phyloP scores from a whole-genome alignment of 1,284 basidiomycete genomes.

The Trichosporon coremiiforme region DNA sequence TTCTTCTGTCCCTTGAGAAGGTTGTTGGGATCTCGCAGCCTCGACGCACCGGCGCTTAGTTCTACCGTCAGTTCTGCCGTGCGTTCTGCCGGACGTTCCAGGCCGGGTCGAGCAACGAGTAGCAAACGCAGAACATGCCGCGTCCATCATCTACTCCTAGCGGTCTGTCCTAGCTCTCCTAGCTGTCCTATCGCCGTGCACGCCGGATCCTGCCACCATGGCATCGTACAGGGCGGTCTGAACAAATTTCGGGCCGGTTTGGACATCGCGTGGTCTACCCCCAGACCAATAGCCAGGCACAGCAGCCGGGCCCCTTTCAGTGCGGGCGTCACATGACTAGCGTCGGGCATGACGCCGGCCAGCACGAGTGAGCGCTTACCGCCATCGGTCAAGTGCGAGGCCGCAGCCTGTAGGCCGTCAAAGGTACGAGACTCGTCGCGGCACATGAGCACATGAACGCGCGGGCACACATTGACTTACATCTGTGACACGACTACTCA shows the following conservation, averaged over 20 bases:
- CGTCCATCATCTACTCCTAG: neutral
- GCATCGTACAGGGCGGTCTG: neutral
- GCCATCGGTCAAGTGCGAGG: conserved; percentile 13
- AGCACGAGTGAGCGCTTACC: conserved; percentile 6
- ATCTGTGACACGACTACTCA: neutral
- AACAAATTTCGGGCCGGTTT: neutral
- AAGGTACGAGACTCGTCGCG: neutral
- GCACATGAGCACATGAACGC: neutral
- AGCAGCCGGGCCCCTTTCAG: neutral
- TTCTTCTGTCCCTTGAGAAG: neutral
- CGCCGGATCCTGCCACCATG: neutral
- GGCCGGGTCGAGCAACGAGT: no score
- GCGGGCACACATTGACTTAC: neutral
- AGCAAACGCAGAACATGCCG: no score
- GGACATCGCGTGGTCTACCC: neutral
- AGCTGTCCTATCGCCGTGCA: no score
- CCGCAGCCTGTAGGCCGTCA: neutral
- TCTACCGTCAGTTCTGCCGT: no score
- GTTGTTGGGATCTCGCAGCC: no score
- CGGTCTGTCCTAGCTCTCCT: no score
- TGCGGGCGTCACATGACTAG: neutral
- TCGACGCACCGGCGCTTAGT: no score
- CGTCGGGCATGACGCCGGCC: conserved; percentile 5
- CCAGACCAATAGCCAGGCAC: neutral
- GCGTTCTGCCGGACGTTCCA: no score